phyloP scores from a whole-genome alignment of 306 rosid species.

The Prunus armeniaca region DNA sequence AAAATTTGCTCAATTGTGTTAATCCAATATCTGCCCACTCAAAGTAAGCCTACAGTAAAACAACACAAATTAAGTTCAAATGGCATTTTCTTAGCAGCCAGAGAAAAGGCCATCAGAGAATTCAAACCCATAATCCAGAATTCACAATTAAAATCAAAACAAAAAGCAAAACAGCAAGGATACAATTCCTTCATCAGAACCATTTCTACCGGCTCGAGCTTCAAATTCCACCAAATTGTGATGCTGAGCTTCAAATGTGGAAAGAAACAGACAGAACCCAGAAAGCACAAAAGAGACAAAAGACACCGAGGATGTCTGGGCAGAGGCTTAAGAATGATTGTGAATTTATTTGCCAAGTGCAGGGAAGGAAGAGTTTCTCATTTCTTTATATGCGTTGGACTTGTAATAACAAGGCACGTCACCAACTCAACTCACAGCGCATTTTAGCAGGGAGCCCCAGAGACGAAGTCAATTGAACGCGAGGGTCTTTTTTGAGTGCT shows the following conservation, averaged over 20 bases:
- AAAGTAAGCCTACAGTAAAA: not conserved
- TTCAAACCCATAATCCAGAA: not conserved
- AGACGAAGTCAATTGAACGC: not conserved
- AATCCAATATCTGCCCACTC: not conserved
- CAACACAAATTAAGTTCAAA: not conserved
- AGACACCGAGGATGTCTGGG: not conserved
- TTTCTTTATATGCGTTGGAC: not conserved
- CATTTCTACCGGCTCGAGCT: conserved; percentile 14
- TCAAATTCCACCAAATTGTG: not conserved
- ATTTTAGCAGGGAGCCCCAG: not conserved
- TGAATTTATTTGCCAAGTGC: not conserved
- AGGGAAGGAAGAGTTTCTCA: not conserved
- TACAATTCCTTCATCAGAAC: conserved; percentile 52
- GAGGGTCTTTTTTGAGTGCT: not conserved
- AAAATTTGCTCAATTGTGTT: not conserved
- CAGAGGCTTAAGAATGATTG: not conserved
- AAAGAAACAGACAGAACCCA: not conserved
- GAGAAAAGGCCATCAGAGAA: not conserved
- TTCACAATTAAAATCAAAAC: not conserved
- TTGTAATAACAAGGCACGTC: conserved; percentile 1
- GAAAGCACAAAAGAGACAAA: not conserved
- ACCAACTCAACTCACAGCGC: not conserved
- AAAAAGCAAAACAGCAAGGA: conserved; percentile 17
- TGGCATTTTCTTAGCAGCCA: not conserved
- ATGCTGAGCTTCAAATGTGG: conserved; percentile 7